These are phyloP conservation scores for Glomus cerebriforme DNA, from an alignment of 192 early-diverging fungal genomes.

Conservation along the genomic window DNA sequence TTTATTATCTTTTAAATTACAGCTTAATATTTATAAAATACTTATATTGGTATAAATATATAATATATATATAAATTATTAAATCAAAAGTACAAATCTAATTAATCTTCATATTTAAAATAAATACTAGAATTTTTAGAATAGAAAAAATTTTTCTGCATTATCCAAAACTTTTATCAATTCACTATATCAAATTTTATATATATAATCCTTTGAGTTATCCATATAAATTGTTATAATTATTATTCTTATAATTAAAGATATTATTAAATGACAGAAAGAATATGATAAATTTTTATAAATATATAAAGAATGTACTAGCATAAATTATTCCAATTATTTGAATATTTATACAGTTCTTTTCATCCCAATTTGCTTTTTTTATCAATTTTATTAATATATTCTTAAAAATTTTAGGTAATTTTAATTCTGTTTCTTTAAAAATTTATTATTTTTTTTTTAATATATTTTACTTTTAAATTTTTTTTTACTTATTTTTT, in stretches of 20 bases:
- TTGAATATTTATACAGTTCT: background rate
- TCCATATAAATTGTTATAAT: background rate
- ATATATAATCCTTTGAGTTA: background rate
- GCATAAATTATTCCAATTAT: background rate
- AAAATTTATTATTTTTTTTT: too few relatives aligned
- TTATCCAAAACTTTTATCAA: slow-evolving; percentile 2
- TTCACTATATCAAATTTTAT: background rate
- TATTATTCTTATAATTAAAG: slow-evolving; percentile 1
- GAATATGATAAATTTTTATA: background rate
- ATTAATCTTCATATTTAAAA: slow-evolving; percentile 4
- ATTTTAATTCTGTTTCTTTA: background rate
- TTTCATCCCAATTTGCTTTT: background rate
- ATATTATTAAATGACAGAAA: background rate
- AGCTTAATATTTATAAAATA: slow-evolving; percentile 8
- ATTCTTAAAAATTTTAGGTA: slow-evolving; percentile 2
- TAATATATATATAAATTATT: background rate
- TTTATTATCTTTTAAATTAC: background rate
- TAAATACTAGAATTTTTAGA: background rate
- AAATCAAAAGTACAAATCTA: background rate
- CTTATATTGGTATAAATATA: background rate
- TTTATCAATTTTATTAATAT: background rate
- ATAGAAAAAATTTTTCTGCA: background rate
- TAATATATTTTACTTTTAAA: too few relatives aligned
- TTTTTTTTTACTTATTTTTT: too few relatives aligned
- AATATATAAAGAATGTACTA: background rate